Conservation (phyloP, 306 rosid species). For the Corylus heterophylla region DNA sequence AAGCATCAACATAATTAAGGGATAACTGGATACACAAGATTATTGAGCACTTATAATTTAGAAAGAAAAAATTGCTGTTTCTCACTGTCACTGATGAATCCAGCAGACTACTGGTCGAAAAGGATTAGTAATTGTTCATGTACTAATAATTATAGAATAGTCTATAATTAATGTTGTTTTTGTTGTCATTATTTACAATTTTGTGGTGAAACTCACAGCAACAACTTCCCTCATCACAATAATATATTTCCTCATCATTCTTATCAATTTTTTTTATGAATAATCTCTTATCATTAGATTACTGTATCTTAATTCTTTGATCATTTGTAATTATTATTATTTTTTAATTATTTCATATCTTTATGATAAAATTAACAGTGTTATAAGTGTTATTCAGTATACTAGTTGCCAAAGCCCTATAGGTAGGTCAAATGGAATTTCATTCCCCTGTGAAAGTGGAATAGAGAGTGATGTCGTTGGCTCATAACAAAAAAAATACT, state of each 20-base stretch:
- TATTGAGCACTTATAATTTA: not conserved
- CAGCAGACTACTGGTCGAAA: not conserved
- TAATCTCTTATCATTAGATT: not conserved
- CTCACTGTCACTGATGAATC: not conserved
- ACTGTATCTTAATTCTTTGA: not conserved
- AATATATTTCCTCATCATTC: not conserved
- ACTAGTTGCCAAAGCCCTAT: not conserved
- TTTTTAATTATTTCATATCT: not conserved
- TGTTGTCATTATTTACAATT: not conserved
- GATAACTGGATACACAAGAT: not conserved
- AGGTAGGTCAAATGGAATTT: not conserved
- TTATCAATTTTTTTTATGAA: not conserved
- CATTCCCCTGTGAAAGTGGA: not conserved
- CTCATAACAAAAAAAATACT: not conserved
- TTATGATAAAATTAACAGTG: not conserved
- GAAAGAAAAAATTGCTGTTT: not conserved
- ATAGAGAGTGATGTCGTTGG: not conserved
- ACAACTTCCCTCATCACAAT: not conserved
- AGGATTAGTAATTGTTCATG: not conserved
- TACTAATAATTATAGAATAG: not conserved
- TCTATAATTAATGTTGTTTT: not conserved
- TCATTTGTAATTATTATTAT: not conserved
- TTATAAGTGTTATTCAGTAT: not conserved
- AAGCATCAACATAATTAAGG: constrained; percentile 15
- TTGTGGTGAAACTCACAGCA: not conserved